A percentile compares a stretch with the other conserved stretches of the same genome.
Evolutionary conservation across 805 yeast genomes (phyloP).

Genomic region (Zygotorulaspora chibaensis): DNA sequence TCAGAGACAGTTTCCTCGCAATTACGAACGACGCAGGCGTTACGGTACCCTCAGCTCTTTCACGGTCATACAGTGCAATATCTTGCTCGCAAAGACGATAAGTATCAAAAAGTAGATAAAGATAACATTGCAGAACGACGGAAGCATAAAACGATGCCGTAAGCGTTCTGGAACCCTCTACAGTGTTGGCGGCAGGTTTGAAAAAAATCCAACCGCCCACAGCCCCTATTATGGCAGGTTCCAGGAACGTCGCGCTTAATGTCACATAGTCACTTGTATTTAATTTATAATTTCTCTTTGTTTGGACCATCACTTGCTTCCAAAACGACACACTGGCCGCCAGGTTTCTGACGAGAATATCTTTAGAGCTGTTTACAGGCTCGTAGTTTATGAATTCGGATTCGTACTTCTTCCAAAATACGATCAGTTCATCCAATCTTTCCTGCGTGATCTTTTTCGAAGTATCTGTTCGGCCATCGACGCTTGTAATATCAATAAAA

Average conservation of each 20-base stretch:
- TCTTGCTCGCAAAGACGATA: constrained; percentile 54
- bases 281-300: constrained; percentile 43
- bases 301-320: constrained; percentile 43
- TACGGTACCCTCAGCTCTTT: constrained; percentile 64
- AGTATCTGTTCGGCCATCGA: constrained; percentile 44
- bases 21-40: constrained; percentile 63
- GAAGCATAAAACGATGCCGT: constrained; percentile 51
- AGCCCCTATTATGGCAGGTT: constrained; percentile 52
- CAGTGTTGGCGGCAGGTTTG: constrained; percentile 41
- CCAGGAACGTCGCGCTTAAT: constrained; percentile 39
- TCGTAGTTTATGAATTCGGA: constrained; percentile 1
- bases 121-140: constrained; percentile 50
- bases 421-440: constrained; percentile 36
- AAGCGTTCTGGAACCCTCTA: constrained; percentile 61
- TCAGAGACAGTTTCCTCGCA: constrained; percentile 60
- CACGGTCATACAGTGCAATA: constrained; percentile 57
- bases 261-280: constrained; percentile 52
- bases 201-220: constrained; percentile 75
- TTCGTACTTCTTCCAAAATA: constrained; percentile 36
- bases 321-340: constrained; percentile 38
- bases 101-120: constrained; percentile 53
- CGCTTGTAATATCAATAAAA: constrained; percentile 52
- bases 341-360: constrained; percentile 25
- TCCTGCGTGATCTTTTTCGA: constrained; percentile 35
- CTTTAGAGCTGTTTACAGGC: constrained; percentile 12